Conservation (phyloP, 768 basidiomycete species). For the Agrocybe chaxingu region DNA sequence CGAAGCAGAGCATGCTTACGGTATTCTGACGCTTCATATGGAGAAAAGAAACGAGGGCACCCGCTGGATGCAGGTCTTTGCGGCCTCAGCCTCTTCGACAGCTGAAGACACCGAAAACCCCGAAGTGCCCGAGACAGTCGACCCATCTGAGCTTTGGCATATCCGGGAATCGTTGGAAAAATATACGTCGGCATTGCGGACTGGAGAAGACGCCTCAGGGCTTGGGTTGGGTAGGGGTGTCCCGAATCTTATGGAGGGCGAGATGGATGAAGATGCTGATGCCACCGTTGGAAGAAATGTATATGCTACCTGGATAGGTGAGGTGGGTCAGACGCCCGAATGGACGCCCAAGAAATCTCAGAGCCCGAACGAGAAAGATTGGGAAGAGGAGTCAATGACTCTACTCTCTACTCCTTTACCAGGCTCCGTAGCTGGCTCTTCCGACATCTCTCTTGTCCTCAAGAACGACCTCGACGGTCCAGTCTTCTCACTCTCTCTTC, state of each 20-base stretch:
- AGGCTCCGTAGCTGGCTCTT: conserved; percentile 28
- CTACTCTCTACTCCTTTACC: conserved; percentile 75
- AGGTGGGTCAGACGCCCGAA: conserved; percentile 41
- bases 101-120: conserved; percentile 39
- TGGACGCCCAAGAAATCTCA: conserved; percentile 27
- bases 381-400: conserved; percentile 36
- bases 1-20: conserved; percentile 63
- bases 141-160: conserved; percentile 75
- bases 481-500: conserved; percentile 45
- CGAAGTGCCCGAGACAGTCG: conserved; percentile 85
- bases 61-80: conserved; percentile 87
- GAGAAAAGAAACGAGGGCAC: conserved; percentile 83
- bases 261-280: conserved; percentile 90
- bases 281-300: conserved; percentile 63
- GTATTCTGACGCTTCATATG: conserved; percentile 77
- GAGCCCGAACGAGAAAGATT: conserved; percentile 13
- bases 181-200: conserved; percentile 66
- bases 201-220: conserved; percentile 57
- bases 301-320: conserved; percentile 64
- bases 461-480: conserved; percentile 77
- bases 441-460: conserved; percentile 46
- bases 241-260: conserved; percentile 82
- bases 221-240: conserved; percentile 65
- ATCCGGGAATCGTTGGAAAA: conserved; percentile 84
- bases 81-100: conserved; percentile 38